Base-by-base conservation (phyloP, 1,284 basidiomycete species). In the Mycosarcoma mackinlayi region DNA sequence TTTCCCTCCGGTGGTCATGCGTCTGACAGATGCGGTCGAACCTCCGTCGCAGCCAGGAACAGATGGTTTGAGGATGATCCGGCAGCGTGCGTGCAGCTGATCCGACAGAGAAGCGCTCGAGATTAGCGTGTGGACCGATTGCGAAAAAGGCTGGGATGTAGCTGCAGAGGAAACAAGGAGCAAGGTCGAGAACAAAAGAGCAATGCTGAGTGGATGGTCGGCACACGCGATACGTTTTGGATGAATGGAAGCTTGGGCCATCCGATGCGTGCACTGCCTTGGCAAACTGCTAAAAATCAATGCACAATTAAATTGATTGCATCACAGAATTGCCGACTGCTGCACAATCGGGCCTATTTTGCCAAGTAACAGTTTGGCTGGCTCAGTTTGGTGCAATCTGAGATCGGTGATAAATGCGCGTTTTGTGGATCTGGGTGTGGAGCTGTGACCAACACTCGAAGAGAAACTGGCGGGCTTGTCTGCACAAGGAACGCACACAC, bases 1-100 rank as follows among this genome's bases (percentile, higher is more conserved):
- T 41, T 50, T 53, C 21, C 50, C 51, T 25, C 39, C n/a, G 7
- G 40, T 18, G 34, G 27, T 21, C 61, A 64, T 64, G n/a, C 45
- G 54, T 41, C 14, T 16, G 48, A 38, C 28, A 25, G n/a, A 19
- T n/a, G 10, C 10, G 37, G 19, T 30, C 19, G 24, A 23, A 24
- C 35, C 19, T n/a, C n/a, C 10, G 18, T 30, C 19, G 18, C 25
- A 11, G 25, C 27, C 7, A 10, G n/a, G 27, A 4, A 21, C 16
- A 30, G n/a, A n/a, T n/a, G n/a, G n/a, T n/a, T n/a, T n/a, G n/a
- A n/a, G n/a, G n/a, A n/a, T n/a, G n/a, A n/a, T n/a, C n/a, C n/a
- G n/a, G n/a, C n/a, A n/a, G n/a, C n/a, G n/a, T n/a, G n/a, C n/a
- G n/a, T n/a, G n/a, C n/a, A 30, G 18, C 27, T 28, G 27, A 5